Percentiles rank a stretch among this genome's conserved stretches.
Conservation (phyloP, 805 yeast species). For the Scheffersomyces stipitis region DNA sequence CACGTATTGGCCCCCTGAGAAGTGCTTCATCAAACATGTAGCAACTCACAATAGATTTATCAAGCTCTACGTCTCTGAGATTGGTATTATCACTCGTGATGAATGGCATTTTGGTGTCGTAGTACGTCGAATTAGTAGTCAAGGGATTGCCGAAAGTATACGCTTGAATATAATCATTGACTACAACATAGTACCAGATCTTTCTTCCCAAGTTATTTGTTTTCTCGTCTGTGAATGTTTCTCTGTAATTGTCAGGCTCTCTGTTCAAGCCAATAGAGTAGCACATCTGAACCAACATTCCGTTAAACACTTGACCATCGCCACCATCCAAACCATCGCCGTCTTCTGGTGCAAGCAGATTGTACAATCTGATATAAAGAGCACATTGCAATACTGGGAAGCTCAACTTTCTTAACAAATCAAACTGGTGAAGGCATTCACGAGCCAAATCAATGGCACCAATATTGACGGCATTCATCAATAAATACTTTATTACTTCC, state of each 20-base stretch:
- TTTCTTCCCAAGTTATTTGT: constrained; percentile 48
- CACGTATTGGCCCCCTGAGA: constrained; percentile 10
- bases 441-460: background rate
- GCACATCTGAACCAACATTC: constrained; percentile 62
- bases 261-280: constrained; percentile 65
- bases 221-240: constrained; percentile 13
- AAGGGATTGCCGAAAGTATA: constrained; percentile 32
- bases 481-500: background rate
- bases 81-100: constrained; percentile 34
- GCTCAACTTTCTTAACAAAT: background rate
- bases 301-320: constrained; percentile 10
- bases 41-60: constrained; percentile 30
- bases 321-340: constrained; percentile 4
- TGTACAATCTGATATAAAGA: background rate
- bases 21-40: constrained; percentile 26
- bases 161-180: constrained; percentile 27
- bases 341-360: constrained; percentile 1
- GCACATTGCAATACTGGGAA: background rate
- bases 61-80: constrained; percentile 33
- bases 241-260: constrained; percentile 55
- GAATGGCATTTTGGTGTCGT: constrained; percentile 26
- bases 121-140: constrained; percentile 22
- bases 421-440: background rate
- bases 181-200: constrained; percentile 45
- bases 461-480: background rate